phyloP scores from a whole-genome alignment of 2,329 filamentous ascomycete genomes.

The Epichloe festucae region DNA sequence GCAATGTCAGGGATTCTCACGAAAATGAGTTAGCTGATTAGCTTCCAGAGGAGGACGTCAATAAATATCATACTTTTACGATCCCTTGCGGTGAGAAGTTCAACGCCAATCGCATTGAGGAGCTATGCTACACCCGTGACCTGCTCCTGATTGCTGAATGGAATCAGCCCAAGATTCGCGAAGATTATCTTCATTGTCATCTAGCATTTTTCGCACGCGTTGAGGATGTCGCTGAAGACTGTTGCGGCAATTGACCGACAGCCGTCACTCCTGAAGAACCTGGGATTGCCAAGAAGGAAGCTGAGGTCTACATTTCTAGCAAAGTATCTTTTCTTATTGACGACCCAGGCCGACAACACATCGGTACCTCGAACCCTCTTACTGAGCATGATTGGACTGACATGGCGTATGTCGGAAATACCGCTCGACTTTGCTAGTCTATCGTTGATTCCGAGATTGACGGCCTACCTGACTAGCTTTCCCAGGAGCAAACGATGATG shows the following conservation, averaged over 20 bases:
- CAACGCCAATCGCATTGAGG: constrained; percentile 62
- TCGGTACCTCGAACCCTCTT: constrained; percentile 63
- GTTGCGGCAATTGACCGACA: constrained; percentile 65
- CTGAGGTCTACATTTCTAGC: constrained; percentile 64
- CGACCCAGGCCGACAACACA: constrained; percentile 64
- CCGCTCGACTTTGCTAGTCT: constrained; percentile 62
- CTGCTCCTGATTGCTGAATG: constrained; percentile 75
- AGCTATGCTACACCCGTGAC: constrained; percentile 69
- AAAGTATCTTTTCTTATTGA: constrained; percentile 64
- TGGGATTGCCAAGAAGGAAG: constrained; percentile 57
- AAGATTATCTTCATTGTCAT: constrained; percentile 68
- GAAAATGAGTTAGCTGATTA: constrained; percentile 76
- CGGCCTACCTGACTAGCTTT: constrained; percentile 56
- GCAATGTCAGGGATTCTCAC: constrained; percentile 9
- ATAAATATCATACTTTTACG: constrained; percentile 67
- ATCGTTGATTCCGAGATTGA: constrained; percentile 65
- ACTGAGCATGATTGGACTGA: constrained; percentile 79
- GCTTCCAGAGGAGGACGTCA: constrained; percentile 63
- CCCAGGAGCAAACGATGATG: constrained; percentile 56
- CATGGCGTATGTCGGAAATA: constrained; percentile 80
- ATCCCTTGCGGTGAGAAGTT: constrained; percentile 53
- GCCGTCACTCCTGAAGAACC: constrained; percentile 59
- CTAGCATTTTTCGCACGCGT: constrained; percentile 74
- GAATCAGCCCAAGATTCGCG: constrained; percentile 65
- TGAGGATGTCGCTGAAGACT: constrained; percentile 64